Base-by-base conservation (phyloP, 148 eudicot genomes). In the Amaranthus hypochondriacus region DNA sequence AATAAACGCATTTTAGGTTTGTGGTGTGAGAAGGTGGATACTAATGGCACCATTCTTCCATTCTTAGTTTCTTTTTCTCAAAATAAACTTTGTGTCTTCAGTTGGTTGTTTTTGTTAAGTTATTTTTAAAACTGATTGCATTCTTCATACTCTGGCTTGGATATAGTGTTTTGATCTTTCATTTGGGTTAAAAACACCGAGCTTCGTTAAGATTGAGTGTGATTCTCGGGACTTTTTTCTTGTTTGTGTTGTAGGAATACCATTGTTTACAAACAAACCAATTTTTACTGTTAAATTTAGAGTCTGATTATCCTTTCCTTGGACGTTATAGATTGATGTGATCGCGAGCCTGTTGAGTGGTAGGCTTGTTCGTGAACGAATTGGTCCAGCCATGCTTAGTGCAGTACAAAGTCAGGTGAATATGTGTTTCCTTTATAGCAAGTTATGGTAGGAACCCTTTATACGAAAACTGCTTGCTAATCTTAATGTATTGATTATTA, bases 381-480 rank as follows among this genome's bases (percentile, higher is more conserved):
- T 95, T 63, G 98, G 97, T 65, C 98, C 98, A 4, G 98, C 98
- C 43, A 95, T 95, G 98, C 72, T 95, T 49, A 92, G 97, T 87
- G 97, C 97, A 62, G 99, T 95, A 46, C 99, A 92, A 81, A 95
- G 97, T 80, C 97, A 95, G 98, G 98, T 91, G 39, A 93, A 15
- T 7, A 47, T 12, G 53, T 5, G 28, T 46, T 15, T 56, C 52
- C 5, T 3, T 6, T n/a, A 57, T 53, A 46, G 14, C 46, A 60
- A 58, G 48, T 67, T 14, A 49, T 10, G 7, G 15, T 14, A 7
- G 4, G 7, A 28, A 39, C 52, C 0, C 6, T 18, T 48, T 42
- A 15, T 49, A 14, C 56, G 48, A 49, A 0, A 54, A 51, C 4
- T 69, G 53, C 70, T 67, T 80, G 69, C 60, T 75, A 10, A 68